These are phyloP conservation scores for Huntiella decipiens DNA, from an alignment of 2,329 filamentous ascomycete species.

Conservation along the genomic window DNA sequence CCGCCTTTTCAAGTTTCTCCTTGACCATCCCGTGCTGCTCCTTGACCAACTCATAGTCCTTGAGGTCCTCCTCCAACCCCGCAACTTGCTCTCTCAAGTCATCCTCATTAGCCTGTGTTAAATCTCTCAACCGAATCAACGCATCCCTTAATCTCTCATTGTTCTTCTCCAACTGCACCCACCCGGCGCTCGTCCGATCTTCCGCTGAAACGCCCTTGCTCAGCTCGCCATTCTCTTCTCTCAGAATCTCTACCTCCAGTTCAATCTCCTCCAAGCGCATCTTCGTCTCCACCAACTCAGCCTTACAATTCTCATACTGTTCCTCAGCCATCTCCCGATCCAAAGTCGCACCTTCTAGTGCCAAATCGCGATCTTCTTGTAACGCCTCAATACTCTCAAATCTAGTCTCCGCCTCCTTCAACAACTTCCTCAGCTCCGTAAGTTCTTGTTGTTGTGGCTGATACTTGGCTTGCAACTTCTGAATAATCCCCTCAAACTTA, in stretches of 20 bases:
- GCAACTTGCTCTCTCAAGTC: slow-evolving; percentile 61
- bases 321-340: slow-evolving; percentile 96
- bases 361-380: slow-evolving; percentile 68
- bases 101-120: slow-evolving; percentile 68
- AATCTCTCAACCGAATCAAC: slow-evolving; percentile 63
- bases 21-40: slow-evolving; percentile 51
- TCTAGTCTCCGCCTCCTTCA: slow-evolving; percentile 56
- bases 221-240: slow-evolving; percentile 72
- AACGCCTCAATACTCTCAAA: slow-evolving; percentile 37
- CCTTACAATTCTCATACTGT: slow-evolving; percentile 62
- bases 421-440: slow-evolving; percentile 50
- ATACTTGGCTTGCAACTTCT: slow-evolving; percentile 78
- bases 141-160: slow-evolving; percentile 80
- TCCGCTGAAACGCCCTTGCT: slow-evolving; percentile 73
- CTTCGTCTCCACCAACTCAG: slow-evolving; percentile 61
- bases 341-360: slow-evolving; percentile 69
- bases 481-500: slow-evolving; percentile 66
- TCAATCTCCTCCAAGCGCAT: slow-evolving; percentile 65
- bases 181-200: slow-evolving; percentile 69
- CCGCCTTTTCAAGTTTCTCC: slow-evolving; percentile 52
- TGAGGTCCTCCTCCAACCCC: slow-evolving; percentile 51
- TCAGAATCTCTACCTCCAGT: slow-evolving; percentile 69
- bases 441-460: slow-evolving; percentile 71
- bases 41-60: slow-evolving; percentile 47
- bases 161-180: slow-evolving; percentile 77